These are phyloP conservation scores for Alternaria angustiovoidea DNA, from an alignment of 2,329 filamentous ascomycete genomes.

Conservation along the genomic window DNA sequence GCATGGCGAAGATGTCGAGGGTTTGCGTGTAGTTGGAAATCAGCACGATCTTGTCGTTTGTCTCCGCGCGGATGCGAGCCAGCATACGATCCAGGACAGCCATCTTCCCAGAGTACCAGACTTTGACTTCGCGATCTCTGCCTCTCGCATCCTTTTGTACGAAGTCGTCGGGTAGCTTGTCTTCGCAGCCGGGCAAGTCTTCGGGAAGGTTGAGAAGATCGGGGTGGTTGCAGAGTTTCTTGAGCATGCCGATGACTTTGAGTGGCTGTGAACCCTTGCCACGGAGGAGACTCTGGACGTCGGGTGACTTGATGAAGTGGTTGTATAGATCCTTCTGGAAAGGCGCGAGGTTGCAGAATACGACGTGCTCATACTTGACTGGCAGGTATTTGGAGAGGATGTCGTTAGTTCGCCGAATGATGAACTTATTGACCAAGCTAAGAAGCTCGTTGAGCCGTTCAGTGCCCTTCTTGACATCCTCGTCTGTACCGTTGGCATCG, in stretches of 20 bases:
- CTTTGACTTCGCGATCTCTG: constrained; percentile 88
- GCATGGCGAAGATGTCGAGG: constrained; percentile 88
- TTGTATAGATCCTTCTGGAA: constrained; percentile 96
- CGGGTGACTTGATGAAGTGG: constrained; percentile 94
- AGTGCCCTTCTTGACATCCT: constrained; percentile 82
- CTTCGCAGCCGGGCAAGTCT: constrained; percentile 87
- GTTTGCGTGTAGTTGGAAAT: constrained; percentile 99
- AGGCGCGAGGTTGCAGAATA: constrained; percentile 92
- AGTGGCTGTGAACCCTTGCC: constrained; percentile 96
- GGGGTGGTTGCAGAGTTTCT: constrained; percentile 98
- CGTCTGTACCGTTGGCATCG: constrained; percentile 86
- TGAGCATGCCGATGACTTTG: constrained; percentile 95
- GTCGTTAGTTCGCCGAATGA: constrained; percentile 97
- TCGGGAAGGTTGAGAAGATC: constrained; percentile 84
- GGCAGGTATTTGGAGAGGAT: constrained; percentile 97
- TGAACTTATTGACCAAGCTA: constrained; percentile 92
- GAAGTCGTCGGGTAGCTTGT: constrained; percentile 83
- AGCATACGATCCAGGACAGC: constrained; percentile 98
- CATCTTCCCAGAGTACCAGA: constrained; percentile 99
- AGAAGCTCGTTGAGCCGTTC: constrained; percentile 83
- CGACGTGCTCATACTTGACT: constrained; percentile 98
- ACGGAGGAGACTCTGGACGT: constrained; percentile 88
- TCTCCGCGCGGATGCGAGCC: constrained; percentile 91
- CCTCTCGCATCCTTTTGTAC: constrained; percentile 87
- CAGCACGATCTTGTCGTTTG: constrained; percentile 98